These are phyloP conservation scores for Fusarium acutatum DNA, from an alignment of 2,329 filamentous ascomycete species.

Conservation along the genomic window DNA sequence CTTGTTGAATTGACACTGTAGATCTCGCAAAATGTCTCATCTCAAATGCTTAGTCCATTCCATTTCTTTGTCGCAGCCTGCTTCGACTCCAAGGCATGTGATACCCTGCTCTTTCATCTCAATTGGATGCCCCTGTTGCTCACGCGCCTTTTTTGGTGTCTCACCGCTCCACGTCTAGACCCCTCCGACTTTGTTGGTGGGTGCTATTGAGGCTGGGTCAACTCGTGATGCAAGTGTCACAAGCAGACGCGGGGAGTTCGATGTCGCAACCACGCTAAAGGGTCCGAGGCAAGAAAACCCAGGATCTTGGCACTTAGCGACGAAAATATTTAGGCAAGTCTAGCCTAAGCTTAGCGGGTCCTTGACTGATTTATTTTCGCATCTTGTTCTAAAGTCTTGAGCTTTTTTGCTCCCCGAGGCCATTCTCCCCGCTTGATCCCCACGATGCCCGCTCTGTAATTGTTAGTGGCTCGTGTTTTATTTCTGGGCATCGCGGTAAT, in stretches of 20 bases:
- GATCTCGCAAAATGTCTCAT: not conserved
- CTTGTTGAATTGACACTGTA: not conserved
- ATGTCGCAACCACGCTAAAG: too few species aligned
- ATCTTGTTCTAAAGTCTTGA: too few species aligned
- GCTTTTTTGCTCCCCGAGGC: too few species aligned
- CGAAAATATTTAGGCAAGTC: too few species aligned
- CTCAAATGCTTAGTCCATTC: not conserved
- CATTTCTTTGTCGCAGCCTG: not conserved
- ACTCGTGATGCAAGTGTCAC: not conserved
- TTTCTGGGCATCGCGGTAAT: not conserved
- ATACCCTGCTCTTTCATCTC: not conserved
- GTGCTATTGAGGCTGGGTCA: slow-evolving; percentile 6
- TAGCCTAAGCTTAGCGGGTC: too few species aligned
- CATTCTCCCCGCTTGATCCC: not conserved
- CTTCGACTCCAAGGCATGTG: not conserved
- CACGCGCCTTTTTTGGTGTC: slow-evolving; percentile 27
- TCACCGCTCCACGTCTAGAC: slow-evolving; percentile 21
- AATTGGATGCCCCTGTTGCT: not conserved
- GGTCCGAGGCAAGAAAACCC: too few species aligned
- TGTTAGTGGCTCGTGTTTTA: not conserved
- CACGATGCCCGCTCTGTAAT: not conserved
- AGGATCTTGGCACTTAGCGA: too few species aligned
- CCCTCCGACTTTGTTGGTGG: not conserved
- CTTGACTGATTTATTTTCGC: too few species aligned
- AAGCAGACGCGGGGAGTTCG: slow-evolving; percentile 2